These are phyloP conservation scores for Scedosporium aurantiacum DNA, from an alignment of 2,329 filamentous ascomycete genomes.

Conservation along the genomic window DNA sequence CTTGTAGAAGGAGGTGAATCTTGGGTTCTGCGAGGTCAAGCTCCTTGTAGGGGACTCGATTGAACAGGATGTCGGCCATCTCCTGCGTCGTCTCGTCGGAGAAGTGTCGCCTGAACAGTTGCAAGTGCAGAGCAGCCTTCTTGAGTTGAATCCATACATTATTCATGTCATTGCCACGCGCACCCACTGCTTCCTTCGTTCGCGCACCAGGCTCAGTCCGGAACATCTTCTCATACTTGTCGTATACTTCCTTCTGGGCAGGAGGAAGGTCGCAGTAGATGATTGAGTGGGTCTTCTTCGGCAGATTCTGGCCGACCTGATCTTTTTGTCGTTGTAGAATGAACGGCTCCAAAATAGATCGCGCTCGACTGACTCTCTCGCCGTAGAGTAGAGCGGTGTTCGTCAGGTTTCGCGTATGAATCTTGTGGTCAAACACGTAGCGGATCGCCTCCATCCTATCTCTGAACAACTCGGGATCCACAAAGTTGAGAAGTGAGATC, in stretches of 20 bases:
- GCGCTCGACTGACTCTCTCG: constrained; percentile 75
- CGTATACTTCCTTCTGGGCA: constrained; percentile 63
- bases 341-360: constrained; percentile 89
- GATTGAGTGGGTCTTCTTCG: constrained; percentile 65
- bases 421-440: constrained; percentile 84
- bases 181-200: constrained; percentile 20
- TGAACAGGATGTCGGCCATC: constrained; percentile 68
- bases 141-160: constrained; percentile 84
- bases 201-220: constrained; percentile 45
- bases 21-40: constrained; percentile 39
- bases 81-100: constrained; percentile 61
- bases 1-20: constrained; percentile 40
- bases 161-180: constrained; percentile 42
- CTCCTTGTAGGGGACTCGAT: constrained; percentile 48
- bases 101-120: constrained; percentile 77
- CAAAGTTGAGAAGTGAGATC: constrained; percentile 82
- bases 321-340: constrained; percentile 89
- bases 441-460: constrained; percentile 63
- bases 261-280: constrained; percentile 71
- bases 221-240: constrained; percentile 51
- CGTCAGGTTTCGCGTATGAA: constrained; percentile 67
- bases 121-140: constrained; percentile 82
- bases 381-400: constrained; percentile 77
- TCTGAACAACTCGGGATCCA: constrained; percentile 75
- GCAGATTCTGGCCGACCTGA: constrained; percentile 77